Evolutionary conservation across 352 stramenopile species (phyloP), one percentile per base, ranked within the genome.

Genomic region (Globisporangium echinulatum): DNA sequence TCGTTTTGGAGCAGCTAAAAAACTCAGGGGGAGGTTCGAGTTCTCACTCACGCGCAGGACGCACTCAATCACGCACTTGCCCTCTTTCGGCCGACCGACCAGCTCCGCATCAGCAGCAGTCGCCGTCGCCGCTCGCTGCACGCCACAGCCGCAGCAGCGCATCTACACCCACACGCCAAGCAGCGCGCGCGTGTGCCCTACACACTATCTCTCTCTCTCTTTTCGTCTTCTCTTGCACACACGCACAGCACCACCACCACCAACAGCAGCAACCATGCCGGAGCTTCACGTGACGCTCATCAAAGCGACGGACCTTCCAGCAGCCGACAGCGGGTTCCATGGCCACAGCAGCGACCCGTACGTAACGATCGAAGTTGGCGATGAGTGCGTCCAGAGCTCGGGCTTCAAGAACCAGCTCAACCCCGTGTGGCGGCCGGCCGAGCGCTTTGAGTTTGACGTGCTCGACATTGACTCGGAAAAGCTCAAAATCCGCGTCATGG

Each of bases 381-480:
- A 75, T 42, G 69, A 86, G 58, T 67, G 66, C 38, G 59, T 84
- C 53, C 70, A 76, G 57, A 87, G 73, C 49, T 77, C 79, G 14
- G 79, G 67, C 44, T 74, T 82, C 58, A 72, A 63, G 52, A 71
- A 70, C 25, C 58, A 54, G 42, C 66, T 92, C 19, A 74, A 90
- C 44, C 83, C 83, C 5, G 79, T 80, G 54, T 92, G 83, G 83
- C 70, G 82, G n/a, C 82, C 82, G 10, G 69, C 78, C 8, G 79
- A 92, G 67, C 75, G 67, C 19, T 90, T 90, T 59, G 80, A 88
- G 63, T 90, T 92, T 53, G 71, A 82, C 10, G 62, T 90, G 43
- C 42, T 63, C 4, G 71, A 90, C 44, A 50, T 64, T 0, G 63
- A 75, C 40, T 68, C 69, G 7, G 55, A 75, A 17, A 72, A 86